These are phyloP conservation scores for Plasmodium sp. DNA, from an alignment of 169 alveolate species.

Conservation along the genomic window DNA sequence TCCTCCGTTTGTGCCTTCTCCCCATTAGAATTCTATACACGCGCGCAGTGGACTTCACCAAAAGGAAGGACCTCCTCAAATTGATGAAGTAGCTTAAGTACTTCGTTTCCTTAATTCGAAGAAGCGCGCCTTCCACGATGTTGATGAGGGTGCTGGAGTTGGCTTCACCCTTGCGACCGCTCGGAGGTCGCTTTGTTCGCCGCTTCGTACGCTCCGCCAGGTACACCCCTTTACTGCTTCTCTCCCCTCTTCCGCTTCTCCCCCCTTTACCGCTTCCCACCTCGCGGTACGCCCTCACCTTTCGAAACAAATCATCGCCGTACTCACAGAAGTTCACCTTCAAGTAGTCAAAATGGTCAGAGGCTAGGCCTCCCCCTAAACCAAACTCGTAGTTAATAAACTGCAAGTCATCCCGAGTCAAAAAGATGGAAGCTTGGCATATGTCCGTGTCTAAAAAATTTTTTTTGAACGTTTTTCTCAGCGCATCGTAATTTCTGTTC, in stretches of 20 bases:
- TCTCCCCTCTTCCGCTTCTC: not conserved
- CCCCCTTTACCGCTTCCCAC: not conserved
- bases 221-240: not conserved
- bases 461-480: slow-evolving; percentile 27
- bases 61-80: slow-evolving; percentile 28
- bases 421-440: slow-evolving; percentile 52
- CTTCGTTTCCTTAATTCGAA: slow-evolving; percentile 33
- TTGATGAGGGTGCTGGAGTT: not conserved
- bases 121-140: slow-evolving; percentile 20
- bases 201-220: not conserved
- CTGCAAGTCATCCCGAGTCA: slow-evolving; percentile 50
- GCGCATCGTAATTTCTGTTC: slow-evolving; percentile 51
- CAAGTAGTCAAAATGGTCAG: slow-evolving; percentile 13
- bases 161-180: not conserved
- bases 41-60: not conserved
- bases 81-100: slow-evolving; percentile 14
- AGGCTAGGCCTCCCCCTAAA: not conserved
- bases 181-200: not conserved
- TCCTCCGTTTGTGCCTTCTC: not conserved
- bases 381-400: slow-evolving; percentile 61
- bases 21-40: slow-evolving; percentile 6
- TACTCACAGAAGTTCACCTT: slow-evolving; percentile 58
- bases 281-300: slow-evolving; percentile 3
- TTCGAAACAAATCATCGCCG: slow-evolving; percentile 58
- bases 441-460: slow-evolving; percentile 53